Conservation (phyloP, 257 asterid species). For the Nicotiana knightiana region DNA sequence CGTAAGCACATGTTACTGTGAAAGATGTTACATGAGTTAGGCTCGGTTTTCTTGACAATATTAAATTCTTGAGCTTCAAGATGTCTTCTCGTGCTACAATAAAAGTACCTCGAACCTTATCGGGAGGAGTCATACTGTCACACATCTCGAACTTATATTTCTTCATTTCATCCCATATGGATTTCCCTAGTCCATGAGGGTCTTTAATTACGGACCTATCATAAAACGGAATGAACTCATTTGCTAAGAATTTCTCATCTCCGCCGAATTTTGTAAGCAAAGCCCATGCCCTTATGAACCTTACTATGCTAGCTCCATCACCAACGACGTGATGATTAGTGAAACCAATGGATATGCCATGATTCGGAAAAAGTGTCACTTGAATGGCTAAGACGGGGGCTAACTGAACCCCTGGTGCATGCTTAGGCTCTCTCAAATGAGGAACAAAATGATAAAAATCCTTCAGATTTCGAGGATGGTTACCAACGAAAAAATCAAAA, state of each 20-base stretch:
- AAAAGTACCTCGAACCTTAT: constrained; percentile 19
- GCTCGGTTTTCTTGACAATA: constrained; percentile 13
- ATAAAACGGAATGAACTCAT: constrained; percentile 10
- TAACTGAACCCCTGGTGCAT: background rate
- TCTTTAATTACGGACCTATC: constrained; percentile 13
- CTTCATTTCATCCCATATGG: constrained; percentile 12
- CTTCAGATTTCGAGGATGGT: background rate
- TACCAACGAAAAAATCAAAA: constrained; percentile 6
- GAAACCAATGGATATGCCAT: constrained; percentile 13
- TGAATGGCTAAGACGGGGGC: constrained; percentile 15
- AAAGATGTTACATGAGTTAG: constrained; percentile 30
- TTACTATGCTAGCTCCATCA: constrained; percentile 5
- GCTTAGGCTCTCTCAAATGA: background rate
- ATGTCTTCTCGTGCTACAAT: constrained; percentile 7
- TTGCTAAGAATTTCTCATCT: background rate
- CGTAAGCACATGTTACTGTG: constrained; percentile 21
- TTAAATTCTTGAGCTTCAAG: constrained; percentile 23
- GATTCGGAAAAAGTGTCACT: constrained; percentile 17
- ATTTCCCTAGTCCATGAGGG: background rate
- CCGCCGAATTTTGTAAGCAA: background rate
- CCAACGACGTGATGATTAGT: constrained; percentile 13
- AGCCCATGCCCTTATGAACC: constrained; percentile 19
- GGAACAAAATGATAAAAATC: constrained; percentile 1
- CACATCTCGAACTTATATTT: background rate
- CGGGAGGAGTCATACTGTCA: background rate